These are phyloP conservation scores for Seiridium cupressi DNA, from an alignment of 2,329 filamentous ascomycete genomes.

Conservation along the genomic window DNA sequence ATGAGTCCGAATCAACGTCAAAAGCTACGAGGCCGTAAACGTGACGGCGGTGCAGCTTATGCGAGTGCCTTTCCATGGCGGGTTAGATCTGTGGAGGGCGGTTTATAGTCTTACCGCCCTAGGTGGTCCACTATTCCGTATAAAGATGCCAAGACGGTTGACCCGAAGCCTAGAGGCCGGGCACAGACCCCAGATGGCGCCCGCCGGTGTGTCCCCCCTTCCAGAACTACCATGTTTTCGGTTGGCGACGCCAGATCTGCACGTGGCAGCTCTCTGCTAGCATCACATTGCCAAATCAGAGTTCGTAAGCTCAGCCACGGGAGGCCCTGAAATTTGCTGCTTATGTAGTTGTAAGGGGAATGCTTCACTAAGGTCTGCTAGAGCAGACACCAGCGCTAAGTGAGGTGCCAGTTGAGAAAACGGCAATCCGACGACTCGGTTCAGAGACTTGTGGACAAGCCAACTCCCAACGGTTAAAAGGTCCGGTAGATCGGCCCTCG, in stretches of 20 bases:
- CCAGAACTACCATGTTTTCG: not conserved
- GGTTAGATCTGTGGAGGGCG: no score
- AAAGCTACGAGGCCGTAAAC: no score
- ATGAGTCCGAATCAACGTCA: no score
- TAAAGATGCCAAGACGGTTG: slow-evolving; percentile 21
- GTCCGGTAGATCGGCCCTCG: not conserved
- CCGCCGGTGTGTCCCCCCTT: not conserved
- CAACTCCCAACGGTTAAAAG: no score
- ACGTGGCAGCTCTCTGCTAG: not conserved
- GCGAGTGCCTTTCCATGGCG: no score
- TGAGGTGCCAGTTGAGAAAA: not conserved
- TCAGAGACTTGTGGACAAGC: no score
- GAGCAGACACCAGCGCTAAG: not conserved
- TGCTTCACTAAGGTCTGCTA: not conserved
- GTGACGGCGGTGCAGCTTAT: no score
- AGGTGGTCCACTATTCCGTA: not conserved
- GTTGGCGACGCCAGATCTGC: not conserved
- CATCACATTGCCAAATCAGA: not conserved
- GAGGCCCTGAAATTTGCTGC: not conserved
- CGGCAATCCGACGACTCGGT: not conserved
- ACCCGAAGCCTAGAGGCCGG: slow-evolving; percentile 11
- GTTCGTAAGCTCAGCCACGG: not conserved
- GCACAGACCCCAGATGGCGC: not conserved
- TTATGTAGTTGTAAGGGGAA: not conserved
- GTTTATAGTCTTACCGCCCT: not conserved